Conservation (phyloP, 192 early-diverging fungal genomes). For the Coemansia sp. region DNA sequence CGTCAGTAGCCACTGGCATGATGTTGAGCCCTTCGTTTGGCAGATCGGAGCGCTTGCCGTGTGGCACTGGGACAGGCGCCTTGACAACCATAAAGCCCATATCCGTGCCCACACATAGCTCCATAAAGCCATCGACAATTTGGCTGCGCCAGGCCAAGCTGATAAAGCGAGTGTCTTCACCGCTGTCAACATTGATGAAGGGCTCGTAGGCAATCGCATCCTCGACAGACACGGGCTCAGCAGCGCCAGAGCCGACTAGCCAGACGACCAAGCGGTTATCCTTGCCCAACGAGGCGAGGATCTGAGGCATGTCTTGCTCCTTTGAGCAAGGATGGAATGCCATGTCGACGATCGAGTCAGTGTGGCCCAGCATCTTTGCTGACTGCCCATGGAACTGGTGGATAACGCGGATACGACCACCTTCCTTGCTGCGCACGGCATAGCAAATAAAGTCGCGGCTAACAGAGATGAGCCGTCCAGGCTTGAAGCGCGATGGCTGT, state of each 20-base stretch:
- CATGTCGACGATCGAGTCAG: constrained; percentile 49
- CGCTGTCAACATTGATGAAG: constrained; percentile 49
- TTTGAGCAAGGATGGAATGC: constrained; percentile 53
- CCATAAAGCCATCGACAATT: constrained; percentile 32
- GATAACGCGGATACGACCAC: constrained; percentile 49
- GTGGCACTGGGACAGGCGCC: constrained; percentile 34
- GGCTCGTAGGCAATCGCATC: constrained; percentile 50
- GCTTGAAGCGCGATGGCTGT: constrained; percentile 41
- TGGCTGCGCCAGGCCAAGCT: constrained; percentile 41
- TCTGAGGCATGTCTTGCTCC: constrained; percentile 39
- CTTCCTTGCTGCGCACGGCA: constrained; percentile 54
- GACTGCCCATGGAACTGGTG: constrained; percentile 52
- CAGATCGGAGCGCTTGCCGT: constrained; percentile 30
- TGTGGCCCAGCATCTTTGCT: constrained; percentile 53
- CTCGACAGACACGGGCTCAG: constrained; percentile 23
- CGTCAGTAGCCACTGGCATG: constrained; percentile 44
- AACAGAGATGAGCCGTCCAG: constrained; percentile 44
- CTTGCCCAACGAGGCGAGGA: constrained; percentile 50
- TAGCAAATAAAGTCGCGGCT: constrained; percentile 56
- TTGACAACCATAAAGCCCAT: constrained; percentile 48
- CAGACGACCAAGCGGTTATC: constrained; percentile 54
- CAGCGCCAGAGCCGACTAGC: constrained; percentile 42
- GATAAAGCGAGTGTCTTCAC: constrained; percentile 44
- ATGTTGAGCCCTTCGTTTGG: constrained; percentile 41
- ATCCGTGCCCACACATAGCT: constrained; percentile 49